A percentile compares a stretch with the other conserved stretches of the same genome.
Conservation (phyloP, 805 yeast species). For the Yamadazyma olivae region DNA sequence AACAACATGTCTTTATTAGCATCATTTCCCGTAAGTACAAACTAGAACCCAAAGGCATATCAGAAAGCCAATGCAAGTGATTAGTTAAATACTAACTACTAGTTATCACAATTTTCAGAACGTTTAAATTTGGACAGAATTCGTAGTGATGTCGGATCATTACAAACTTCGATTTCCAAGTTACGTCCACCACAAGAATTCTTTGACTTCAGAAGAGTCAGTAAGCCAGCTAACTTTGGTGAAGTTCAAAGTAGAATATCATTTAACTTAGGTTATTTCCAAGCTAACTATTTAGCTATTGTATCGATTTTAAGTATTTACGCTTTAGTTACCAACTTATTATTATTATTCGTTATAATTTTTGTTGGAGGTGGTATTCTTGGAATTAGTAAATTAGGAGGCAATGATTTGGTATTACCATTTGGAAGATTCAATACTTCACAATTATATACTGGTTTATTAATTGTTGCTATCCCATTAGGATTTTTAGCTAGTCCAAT, state of each 20-base stretch:
- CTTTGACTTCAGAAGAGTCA: slow-evolving; percentile 83
- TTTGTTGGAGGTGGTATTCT: slow-evolving; percentile 71
- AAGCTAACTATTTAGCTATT: slow-evolving; percentile 79
- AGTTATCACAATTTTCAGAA: slow-evolving; percentile 14
- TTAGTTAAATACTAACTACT: background rate
- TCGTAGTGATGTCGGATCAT: slow-evolving; percentile 45
- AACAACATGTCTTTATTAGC: slow-evolving; percentile 30
- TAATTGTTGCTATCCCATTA: slow-evolving; percentile 73
- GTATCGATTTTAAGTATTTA: slow-evolving; percentile 73
- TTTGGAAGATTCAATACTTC: slow-evolving; percentile 69
- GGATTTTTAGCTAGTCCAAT: slow-evolving; percentile 88
- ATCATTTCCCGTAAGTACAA: slow-evolving; percentile 35
- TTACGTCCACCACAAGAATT: slow-evolving; percentile 91
- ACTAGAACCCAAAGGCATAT: background rate
- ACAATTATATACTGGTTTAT: slow-evolving; percentile 79
- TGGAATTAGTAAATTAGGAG: slow-evolving; percentile 76
- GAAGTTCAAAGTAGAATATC: slow-evolving; percentile 87
- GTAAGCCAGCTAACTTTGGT: slow-evolving; percentile 85
- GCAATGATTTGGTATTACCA: slow-evolving; percentile 78
- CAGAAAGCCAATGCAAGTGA: background rate
- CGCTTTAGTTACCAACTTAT: slow-evolving; percentile 80
- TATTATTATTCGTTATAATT: slow-evolving; percentile 75
- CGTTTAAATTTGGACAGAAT: slow-evolving; percentile 29
- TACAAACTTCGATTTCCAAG: slow-evolving; percentile 66
- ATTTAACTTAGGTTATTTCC: slow-evolving; percentile 82